Base-by-base conservation (phyloP, 164 flowering plant species). In the Chimonanthus salicifolius region DNA sequence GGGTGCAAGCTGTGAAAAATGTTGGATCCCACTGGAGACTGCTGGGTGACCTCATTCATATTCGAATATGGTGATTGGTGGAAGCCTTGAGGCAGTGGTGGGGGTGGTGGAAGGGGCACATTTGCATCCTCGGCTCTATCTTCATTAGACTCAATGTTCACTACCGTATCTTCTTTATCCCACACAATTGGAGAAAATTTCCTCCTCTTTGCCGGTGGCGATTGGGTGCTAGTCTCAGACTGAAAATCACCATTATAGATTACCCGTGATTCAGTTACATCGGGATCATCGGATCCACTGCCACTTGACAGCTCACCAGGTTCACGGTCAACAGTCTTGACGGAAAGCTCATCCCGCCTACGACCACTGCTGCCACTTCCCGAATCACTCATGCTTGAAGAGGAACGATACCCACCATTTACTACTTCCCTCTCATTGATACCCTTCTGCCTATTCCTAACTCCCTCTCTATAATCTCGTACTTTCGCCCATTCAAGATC, bases 281-380 rank as follows among this genome's bases (percentile, higher is more conserved):
- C 75, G 47, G 80, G 86, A 58, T 83, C 94, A 75, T 92, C 97
- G 68, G 95, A 92, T 49, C 91, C 98, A 84, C 92, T 90, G 70
- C 92, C 98, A 82, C 96, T 91, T 0, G 98, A 92, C 76, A 94
- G 77, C 77, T 94, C 99, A 70, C 98, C 99, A 0, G 94, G 97
- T 80, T 94, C 99, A 63, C 87, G 81, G 47, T 92, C 98, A 4
- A 76, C 76, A 18, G 73, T 72, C 67, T 82, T 86, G 49, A 70
- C 80, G 3, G 82, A 72, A 71, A 74, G 64, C 16, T 72, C 87
- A 71, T 79, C 47, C 45, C 71, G 73, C 78, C 74, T 77, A 0
- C 77, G 77, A 47, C 87, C 79, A 67, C 76, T 74, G 70, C 80
- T 74, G 76, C 83, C 82, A 70, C 87, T 79, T 3, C 86, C 86